These are phyloP conservation scores for Triticum timopheevii DNA, from an alignment of 176 grass and related monocot species.

Conservation along the genomic window DNA sequence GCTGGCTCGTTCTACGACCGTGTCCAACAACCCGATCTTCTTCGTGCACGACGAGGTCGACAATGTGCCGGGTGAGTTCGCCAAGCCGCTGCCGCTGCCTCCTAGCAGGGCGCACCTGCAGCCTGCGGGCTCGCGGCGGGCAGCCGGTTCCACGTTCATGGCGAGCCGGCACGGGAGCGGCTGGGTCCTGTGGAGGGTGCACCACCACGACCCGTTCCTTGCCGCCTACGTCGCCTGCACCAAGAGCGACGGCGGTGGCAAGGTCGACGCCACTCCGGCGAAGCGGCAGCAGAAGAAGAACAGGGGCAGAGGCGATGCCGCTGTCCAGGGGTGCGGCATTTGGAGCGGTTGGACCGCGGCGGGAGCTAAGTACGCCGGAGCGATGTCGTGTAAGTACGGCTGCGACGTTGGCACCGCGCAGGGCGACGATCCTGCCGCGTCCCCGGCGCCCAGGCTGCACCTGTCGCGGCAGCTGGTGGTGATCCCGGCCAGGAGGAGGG, in stretches of 20 bases:
- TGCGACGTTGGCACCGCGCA: neutral
- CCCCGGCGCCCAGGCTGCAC: constrained; percentile 12
- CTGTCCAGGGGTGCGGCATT: constrained; percentile 4
- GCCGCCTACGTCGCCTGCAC: constrained; percentile 44
- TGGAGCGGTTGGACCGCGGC: constrained; percentile 31
- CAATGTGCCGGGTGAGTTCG: neutral
- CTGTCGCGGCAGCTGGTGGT: constrained; percentile 35
- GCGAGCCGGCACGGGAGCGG: neutral
- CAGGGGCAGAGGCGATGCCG: neutral
- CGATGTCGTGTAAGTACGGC: constrained; percentile 34
- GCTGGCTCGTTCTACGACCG: neutral
- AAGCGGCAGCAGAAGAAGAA: neutral
- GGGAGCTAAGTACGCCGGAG: constrained; percentile 20
- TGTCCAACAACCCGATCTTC: constrained; percentile 46
- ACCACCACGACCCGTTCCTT: constrained; percentile 35
- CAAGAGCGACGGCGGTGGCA: neutral
- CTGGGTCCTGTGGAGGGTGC: constrained; percentile 1
- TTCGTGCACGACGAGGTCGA: neutral
- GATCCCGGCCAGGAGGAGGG: constrained; percentile 31
- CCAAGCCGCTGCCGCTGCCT: constrained; percentile 30
- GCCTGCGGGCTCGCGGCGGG: neutral
- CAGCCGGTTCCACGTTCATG: neutral
- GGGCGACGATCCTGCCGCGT: neutral
- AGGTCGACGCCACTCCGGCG: neutral
- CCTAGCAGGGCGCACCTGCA: neutral